A percentile compares a stretch with the other conserved stretches of the same genome.
Evolutionary conservation across 148 eudicot species (phyloP).

Genomic region (Rhododendron simsii): DNA sequence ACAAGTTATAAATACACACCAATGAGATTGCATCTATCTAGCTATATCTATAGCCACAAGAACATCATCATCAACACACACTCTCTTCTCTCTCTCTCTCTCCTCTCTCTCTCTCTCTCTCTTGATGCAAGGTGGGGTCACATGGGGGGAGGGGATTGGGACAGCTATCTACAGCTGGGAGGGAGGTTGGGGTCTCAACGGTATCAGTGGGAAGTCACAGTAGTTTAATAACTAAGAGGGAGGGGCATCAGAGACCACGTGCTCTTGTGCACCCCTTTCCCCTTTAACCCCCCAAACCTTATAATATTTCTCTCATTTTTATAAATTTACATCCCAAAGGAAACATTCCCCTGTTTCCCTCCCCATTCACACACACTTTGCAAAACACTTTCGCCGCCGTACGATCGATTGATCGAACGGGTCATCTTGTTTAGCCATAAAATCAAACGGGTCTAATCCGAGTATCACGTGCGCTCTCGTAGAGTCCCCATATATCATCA

Average conservation of each 20-base stretch:
- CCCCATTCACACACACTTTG: background rate
- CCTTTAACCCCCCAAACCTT: constrained; percentile 1
- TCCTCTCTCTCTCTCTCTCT: background rate
- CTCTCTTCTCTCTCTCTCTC: background rate
- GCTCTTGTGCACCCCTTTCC: constrained; percentile 28
- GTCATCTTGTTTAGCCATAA: background rate
- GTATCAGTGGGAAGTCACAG: constrained; percentile 31
- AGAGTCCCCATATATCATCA: background rate
- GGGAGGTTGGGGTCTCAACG: constrained; percentile 27
- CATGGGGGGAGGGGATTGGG: constrained; percentile 45
- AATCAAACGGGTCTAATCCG: background rate
- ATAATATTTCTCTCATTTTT: constrained; percentile 7
- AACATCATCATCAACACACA: constrained; percentile 14
- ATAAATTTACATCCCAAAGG: background rate
- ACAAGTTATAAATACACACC: constrained; percentile 10
- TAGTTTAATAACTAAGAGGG: constrained; percentile 21
- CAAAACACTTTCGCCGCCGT: background rate
- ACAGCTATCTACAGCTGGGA: constrained; percentile 46
- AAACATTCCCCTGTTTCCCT: constrained; percentile 3
- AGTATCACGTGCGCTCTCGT: too few species aligned
- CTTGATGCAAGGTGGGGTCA: constrained; percentile 25
- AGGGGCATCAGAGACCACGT: constrained; percentile 44
- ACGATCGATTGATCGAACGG: background rate
- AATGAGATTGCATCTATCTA: background rate
- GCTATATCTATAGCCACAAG: constrained; percentile 15